Percentiles rank a stretch among this genome's conserved stretches.
Evolutionary conservation across 768 basidiomycete genomes (phyloP).

Genomic region (Boletus reticuloceps): DNA sequence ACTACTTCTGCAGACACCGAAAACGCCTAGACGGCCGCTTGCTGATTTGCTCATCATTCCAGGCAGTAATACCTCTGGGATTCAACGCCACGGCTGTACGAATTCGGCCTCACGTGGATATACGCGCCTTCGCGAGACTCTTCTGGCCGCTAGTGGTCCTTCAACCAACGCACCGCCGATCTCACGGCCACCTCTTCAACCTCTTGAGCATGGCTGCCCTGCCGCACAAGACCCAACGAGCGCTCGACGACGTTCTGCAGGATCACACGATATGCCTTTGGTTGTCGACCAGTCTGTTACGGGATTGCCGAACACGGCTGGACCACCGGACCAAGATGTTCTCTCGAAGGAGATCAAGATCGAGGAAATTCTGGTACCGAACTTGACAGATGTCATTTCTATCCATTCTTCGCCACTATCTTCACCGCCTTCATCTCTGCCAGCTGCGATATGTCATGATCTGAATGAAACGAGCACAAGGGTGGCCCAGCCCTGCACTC

Average conservation of each 20-base stretch:
- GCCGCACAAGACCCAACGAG: background rate
- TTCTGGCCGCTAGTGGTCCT: background rate
- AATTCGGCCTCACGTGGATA: conserved; percentile 3
- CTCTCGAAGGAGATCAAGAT: conserved; percentile 14
- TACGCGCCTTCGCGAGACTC: conserved; percentile 7
- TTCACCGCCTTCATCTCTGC: conserved; percentile 7
- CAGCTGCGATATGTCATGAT: background rate
- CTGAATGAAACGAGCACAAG: background rate
- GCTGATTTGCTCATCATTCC: conserved; percentile 12
- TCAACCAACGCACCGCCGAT: background rate
- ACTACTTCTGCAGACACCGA: conserved; percentile 4
- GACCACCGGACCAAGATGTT: background rate
- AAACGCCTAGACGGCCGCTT: conserved; percentile 19
- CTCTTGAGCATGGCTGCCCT: background rate
- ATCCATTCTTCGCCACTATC: conserved; percentile 14
- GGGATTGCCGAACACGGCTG: background rate
- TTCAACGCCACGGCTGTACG: background rate
- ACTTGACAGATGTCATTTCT: conserved; percentile 11
- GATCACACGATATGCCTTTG: background rate
- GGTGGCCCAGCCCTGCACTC: background rate
- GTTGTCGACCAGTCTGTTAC: background rate
- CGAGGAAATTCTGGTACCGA: conserved; percentile 13
- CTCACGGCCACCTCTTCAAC: background rate
- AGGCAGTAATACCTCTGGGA: background rate
- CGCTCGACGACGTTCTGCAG: background rate